Base-by-base conservation (phyloP, 2,329 filamentous ascomycete genomes). In the Aspergillus luchuensis region DNA sequence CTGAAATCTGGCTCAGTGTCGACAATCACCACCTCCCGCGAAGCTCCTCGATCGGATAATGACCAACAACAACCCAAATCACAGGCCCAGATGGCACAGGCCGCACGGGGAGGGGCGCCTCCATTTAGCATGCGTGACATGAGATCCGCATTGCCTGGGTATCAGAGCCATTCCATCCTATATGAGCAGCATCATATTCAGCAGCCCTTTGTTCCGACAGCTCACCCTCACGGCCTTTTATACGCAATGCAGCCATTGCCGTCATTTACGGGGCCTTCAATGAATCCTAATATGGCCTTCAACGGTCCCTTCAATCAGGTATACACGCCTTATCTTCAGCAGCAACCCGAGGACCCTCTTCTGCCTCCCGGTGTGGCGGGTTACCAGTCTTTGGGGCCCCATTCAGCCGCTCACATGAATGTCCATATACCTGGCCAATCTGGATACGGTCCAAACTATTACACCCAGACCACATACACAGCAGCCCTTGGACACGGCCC, bases 101-200 rank as follows among this genome's bases (percentile, higher is more conserved):
- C 57, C 28, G 61, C 50, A 57, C 71, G 71, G 63, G 69, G 67
- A 57, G 45, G 59, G 15, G 54, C 54, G 8, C 57, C 63, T 17
- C 66, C 65, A 15, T 59, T 73, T 47, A 69, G 67, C 38, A 75
- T 75, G 73, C 61, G 61, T 25, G 67, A 69, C 50, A 72, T 75
- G 69, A 59, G 58, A 38, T 71, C 74, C 48, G 56, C 68, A 21
- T 59, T 76, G 7, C 73, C 74, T 10, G 55, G 52, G 25, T 70
- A 69, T 41, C 70, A 65, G 28, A 60, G 66, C 15, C 68, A 67
- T n/a, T 57, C 67, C 19, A 63, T 67, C 10, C 58, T 64, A 15
- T 74, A 67, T 41, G 69, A 69, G 33, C 71, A 72, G 33, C 65
- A 66, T 53, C 60, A 65, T 39, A 65, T 71, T 41, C 64, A 70